Evolutionary conservation across 1,284 basidiomycete genomes (phyloP), one percentile per base, ranked within the genome.

Genomic region (Violaceomyces palustris): DNA sequence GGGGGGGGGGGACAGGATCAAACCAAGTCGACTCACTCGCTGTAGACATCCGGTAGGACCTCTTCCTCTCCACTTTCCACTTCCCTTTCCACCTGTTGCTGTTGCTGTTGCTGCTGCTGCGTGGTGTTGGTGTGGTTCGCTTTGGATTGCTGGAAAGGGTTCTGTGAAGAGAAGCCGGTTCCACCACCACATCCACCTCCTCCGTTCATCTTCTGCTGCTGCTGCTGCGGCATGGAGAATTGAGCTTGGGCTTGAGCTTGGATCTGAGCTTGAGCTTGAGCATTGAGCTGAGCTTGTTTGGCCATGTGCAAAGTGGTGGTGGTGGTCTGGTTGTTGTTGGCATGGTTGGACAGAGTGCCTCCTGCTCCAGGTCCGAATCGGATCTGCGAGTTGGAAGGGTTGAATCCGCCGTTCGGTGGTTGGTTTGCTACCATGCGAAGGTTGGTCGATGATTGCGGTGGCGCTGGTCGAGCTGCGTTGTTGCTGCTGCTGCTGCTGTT

Each of bases 1-100:
- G n/a, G n/a, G n/a, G n/a, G n/a, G n/a, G n/a, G n/a, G n/a, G n/a
- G n/a, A n/a, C n/a, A n/a, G n/a, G n/a, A n/a, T n/a, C n/a, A n/a
- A n/a, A n/a, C n/a, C n/a, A n/a, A n/a, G n/a, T n/a, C n/a, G n/a
- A n/a, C n/a, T n/a, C n/a, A n/a, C 31, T 67, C 69, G 32, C 53
- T 61, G 9, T 52, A 54, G 18, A 68, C 61, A 28, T 67, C 65
- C 8, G 63, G 61, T 42, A 72, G 32, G 3, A 38, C 39, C 31
- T 63, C 60, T 14, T 51, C 59, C 7, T 33, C 45, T 23, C 40
- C 47, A 46, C 22, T 42, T 38, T 17, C 35, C 30, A 35, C 42
- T 4, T 35, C 37, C 18, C 54, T 44, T 14, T 50, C 43, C 41
- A 41, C 43, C 34, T 54, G 50, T 33, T 50, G 53, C 25, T 45